phyloP scores from a whole-genome alignment of 176 grass and related monocot species.

The Aegilops sharonensis region DNA sequence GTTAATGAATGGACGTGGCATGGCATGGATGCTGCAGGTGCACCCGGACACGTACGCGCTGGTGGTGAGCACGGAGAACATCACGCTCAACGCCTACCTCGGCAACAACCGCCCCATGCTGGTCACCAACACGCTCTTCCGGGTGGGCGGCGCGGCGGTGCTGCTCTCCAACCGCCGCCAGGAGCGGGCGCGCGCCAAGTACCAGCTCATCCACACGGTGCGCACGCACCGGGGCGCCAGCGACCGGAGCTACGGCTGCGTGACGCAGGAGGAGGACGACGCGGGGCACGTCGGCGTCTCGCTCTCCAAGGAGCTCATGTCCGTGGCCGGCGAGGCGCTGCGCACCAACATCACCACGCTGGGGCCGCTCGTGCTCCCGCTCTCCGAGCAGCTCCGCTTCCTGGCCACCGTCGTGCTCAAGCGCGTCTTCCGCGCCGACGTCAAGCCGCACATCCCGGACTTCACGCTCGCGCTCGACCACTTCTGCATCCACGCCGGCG shows the following conservation, averaged over 20 bases:
- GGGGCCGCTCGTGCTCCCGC: background rate
- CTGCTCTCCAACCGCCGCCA: slow-evolving; percentile 8
- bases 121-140: slow-evolving; percentile 20
- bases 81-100: slow-evolving; percentile 53
- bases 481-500: slow-evolving; percentile 75
- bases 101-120: slow-evolving; percentile 61
- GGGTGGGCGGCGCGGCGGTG: slow-evolving; percentile 12
- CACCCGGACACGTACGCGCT: slow-evolving; percentile 51
- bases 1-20: background rate
- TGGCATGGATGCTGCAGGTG: slow-evolving; percentile 27
- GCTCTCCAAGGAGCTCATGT: slow-evolving; percentile 22
- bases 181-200: background rate
- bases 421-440: slow-evolving; percentile 1
- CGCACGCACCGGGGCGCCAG: slow-evolving; percentile 18
- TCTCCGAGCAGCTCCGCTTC: slow-evolving; percentile 25
- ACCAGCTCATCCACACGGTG: slow-evolving; percentile 21
- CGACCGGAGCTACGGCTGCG: slow-evolving; percentile 13
- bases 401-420: slow-evolving; percentile 20
- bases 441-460: slow-evolving; percentile 65
- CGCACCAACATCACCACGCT: slow-evolving; percentile 14
- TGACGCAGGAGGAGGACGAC: slow-evolving; percentile 14
- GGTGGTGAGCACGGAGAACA: slow-evolving; percentile 71
- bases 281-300: background rate
- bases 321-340: slow-evolving; percentile 16
- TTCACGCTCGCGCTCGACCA: slow-evolving; percentile 75